phyloP scores from a whole-genome alignment of 169 alveolate species.

The Plasmodium coatneyi region DNA sequence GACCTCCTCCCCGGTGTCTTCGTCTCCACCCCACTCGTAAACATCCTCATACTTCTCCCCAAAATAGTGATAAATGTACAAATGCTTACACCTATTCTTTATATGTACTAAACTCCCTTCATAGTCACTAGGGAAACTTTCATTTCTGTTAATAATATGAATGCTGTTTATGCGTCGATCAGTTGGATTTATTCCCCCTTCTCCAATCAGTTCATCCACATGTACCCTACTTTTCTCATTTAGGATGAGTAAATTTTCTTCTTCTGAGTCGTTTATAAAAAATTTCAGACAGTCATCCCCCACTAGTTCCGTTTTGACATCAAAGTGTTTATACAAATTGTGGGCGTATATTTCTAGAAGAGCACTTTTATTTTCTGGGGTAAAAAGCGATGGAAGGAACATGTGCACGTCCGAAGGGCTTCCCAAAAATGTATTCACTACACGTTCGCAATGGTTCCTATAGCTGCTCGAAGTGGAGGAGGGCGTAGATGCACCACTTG shows the following conservation, averaged over 20 bases:
- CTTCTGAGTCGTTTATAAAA: conserved; percentile 9
- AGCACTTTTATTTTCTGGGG: not conserved
- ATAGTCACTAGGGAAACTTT: not conserved
- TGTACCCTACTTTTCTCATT: conserved; percentile 16
- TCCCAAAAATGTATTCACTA: conserved; percentile 26
- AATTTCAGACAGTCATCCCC: conserved; percentile 12
- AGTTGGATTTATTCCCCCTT: not conserved
- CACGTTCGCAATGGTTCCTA: conserved; percentile 3
- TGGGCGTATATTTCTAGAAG: conserved; percentile 14
- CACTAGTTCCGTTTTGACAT: not conserved
- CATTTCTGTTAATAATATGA: conserved; percentile 52
- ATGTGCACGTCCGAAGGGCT: not conserved
- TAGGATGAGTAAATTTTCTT: conserved; percentile 10
- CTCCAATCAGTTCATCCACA: not conserved
- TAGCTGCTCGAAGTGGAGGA: not conserved
- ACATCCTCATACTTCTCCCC: conserved; percentile 36
- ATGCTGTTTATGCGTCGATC: not conserved
- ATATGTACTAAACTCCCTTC: not conserved
- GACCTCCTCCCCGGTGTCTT: not conserved
- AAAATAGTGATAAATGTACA: conserved; percentile 40
- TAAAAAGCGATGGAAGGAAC: conserved; percentile 49
- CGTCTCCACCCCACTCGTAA: conserved; percentile 8
- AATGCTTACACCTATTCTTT: not conserved
- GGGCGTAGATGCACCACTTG: not conserved
- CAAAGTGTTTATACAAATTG: conserved; percentile 50